phyloP scores from a whole-genome alignment of 208 protist genomes.

The Jaenimonas drosophilae region DNA sequence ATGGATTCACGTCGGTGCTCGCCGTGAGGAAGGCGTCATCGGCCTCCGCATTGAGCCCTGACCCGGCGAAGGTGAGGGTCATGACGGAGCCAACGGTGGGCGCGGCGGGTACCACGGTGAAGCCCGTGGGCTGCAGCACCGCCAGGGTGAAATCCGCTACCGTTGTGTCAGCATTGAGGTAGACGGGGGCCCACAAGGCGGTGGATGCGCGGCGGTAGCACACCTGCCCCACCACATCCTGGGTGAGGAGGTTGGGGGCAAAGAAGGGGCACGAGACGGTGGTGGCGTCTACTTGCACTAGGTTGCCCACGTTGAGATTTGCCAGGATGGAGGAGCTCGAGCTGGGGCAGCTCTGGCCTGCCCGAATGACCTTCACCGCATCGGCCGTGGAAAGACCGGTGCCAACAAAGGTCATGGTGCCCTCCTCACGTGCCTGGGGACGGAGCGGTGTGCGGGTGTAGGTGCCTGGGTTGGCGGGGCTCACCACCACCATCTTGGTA shows the following conservation, averaged over 20 bases:
- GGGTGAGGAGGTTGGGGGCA: slow-evolving; percentile 41
- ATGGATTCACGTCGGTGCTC: slow-evolving; percentile 17
- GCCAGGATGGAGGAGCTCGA: slow-evolving; percentile 33
- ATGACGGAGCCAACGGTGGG: slow-evolving; percentile 44
- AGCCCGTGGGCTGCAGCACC: slow-evolving; percentile 67
- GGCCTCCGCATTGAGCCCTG: slow-evolving; percentile 24
- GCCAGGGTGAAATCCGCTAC: slow-evolving; percentile 65
- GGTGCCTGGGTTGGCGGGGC: slow-evolving; percentile 28
- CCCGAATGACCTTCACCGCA: slow-evolving; percentile 43
- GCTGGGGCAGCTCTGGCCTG: slow-evolving; percentile 36
- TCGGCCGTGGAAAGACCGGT: slow-evolving; percentile 32
- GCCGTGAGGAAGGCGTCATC: slow-evolving; percentile 65
- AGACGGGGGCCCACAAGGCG: slow-evolving; percentile 44
- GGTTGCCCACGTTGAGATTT: slow-evolving; percentile 36
- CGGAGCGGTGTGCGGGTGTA: slow-evolving; percentile 50
- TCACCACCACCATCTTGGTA: slow-evolving; percentile 24
- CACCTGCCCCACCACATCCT: slow-evolving; percentile 41
- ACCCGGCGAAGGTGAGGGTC: slow-evolving; percentile 47
- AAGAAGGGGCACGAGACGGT: slow-evolving; percentile 35
- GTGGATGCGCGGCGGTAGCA: slow-evolving; percentile 53
- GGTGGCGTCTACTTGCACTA: slow-evolving; percentile 10
- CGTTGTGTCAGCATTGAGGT: slow-evolving; percentile 16
- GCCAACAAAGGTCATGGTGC: slow-evolving; percentile 46
- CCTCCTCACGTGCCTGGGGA: slow-evolving; percentile 62
- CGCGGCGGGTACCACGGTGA: slow-evolving; percentile 23